A percentile compares a stretch with the other conserved stretches of the same genome.
Conservation (phyloP, 768 basidiomycete genomes). For the Pleurotus giganteus region DNA sequence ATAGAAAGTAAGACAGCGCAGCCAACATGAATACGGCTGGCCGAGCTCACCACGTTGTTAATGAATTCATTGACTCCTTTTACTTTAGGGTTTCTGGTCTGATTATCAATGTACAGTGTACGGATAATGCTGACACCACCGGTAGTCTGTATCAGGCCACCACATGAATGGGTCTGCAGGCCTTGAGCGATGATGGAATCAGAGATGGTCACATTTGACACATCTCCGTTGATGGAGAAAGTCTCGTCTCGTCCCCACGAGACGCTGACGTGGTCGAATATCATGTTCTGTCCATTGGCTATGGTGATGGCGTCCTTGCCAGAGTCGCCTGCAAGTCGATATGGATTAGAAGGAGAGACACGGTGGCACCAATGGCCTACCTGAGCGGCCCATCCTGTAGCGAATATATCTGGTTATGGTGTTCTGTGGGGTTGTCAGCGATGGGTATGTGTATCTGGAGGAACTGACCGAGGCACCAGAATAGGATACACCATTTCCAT, state of each 20-base stretch:
- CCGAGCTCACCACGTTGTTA: conserved; percentile 29
- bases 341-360: not conserved
- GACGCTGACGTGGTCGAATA: conserved; percentile 34
- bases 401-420: conserved; percentile 28
- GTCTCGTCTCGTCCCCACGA: conserved; percentile 35
- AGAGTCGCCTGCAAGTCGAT: conserved; percentile 21
- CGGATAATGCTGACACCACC: conserved; percentile 35
- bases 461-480: conserved; percentile 20
- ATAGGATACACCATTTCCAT: conserved; percentile 32
- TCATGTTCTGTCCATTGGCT: conserved; percentile 33
- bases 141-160: conserved; percentile 33
- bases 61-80: conserved; percentile 36
- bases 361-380: conserved; percentile 12
- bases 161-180: conserved; percentile 33
- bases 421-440: conserved; percentile 13
- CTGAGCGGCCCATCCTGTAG: conserved; percentile 28
- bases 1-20: not conserved
- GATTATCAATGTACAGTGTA: conserved; percentile 34
- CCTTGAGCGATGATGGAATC: conserved; percentile 37
- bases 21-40: not conserved
- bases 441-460: not conserved
- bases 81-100: conserved; percentile 35
- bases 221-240: conserved; percentile 34
- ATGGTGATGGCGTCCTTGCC: conserved; percentile 34
- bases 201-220: conserved; percentile 33